Percentiles rank a stretch among this genome's conserved stretches.
Conservation (phyloP, 768 basidiomycete genomes). For the Pulveroboletus ravenelii region DNA sequence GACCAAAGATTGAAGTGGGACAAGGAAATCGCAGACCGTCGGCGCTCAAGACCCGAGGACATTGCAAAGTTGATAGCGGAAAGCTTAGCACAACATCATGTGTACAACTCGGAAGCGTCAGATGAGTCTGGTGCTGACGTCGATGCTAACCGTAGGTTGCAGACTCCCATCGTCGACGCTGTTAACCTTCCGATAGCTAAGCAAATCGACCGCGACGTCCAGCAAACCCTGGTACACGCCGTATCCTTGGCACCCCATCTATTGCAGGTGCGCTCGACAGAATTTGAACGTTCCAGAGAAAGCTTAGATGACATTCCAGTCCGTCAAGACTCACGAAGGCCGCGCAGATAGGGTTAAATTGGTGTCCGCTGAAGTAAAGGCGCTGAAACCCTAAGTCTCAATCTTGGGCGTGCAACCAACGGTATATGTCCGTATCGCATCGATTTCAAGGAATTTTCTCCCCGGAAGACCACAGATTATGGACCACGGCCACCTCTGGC, state of each 20-base stretch:
- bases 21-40: slow-evolving; percentile 60
- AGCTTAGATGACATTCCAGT: slow-evolving; percentile 29
- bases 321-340: slow-evolving; percentile 44
- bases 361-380: slow-evolving; percentile 47
- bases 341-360: slow-evolving; percentile 44
- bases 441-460: background rate
- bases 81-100: slow-evolving; percentile 34
- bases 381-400: slow-evolving; percentile 41
- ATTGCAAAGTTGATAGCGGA: slow-evolving; percentile 42
- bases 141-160: slow-evolving; percentile 11
- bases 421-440: background rate
- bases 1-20: slow-evolving; percentile 74
- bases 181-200: slow-evolving; percentile 11
- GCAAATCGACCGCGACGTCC: slow-evolving; percentile 20
- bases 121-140: slow-evolving; percentile 4
- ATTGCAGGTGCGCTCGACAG: slow-evolving; percentile 40
- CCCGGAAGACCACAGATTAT: slow-evolving; percentile 22
- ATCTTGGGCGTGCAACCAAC: background rate
- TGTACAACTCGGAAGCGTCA: slow-evolving; percentile 24
- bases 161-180: background rate
- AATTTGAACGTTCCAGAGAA: background rate
- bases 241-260: slow-evolving; percentile 44
- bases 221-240: slow-evolving; percentile 31
- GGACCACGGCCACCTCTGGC: slow-evolving; percentile 49
- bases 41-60: slow-evolving; percentile 57